Base-by-base conservation (phyloP, 2,329 filamentous ascomycete species). In the Colletotrichum chlorophyti region DNA sequence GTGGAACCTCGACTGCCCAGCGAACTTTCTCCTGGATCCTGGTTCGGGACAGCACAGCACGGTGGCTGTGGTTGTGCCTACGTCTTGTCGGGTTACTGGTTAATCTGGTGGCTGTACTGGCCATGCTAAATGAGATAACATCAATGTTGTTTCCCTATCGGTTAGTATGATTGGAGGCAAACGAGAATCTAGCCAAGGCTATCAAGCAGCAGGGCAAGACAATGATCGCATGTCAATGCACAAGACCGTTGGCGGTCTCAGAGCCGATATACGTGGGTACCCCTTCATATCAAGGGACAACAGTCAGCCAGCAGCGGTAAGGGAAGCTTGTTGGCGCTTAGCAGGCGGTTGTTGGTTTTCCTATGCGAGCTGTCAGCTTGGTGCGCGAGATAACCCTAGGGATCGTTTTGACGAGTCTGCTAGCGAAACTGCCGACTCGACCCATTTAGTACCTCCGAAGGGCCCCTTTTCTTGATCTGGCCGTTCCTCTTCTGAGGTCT, bases 391-490 rank as follows among this genome's bases (percentile, higher is more conserved):
- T 53, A 78, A 74, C 58, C 70, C 75, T 54, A 81, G 79, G 14
- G 27, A 19, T 27, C 19, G 21, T 42, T n/a, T 12, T 31, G 19
- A 45, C 40, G 15, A 53, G 54, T 34, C 24, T 15, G 53, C 40
- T n/a, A 15, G 24, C 19, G 32, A 41, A 21, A 29, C 37, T 27
- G 35, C 12, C 11, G 52, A 26, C 46, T 59, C 34, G 17, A 24
- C 15, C 32, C 32, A 41, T 54, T 31, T 32, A 53, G 37, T 75
- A 80, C 77, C 72, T 81, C 76, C 63, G 80, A 68, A 58, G 80
- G 75, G 59, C 72, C 75, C 52, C 82, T 79, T 69, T 83, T 83
- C 70, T 79, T 83, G 45, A 70, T 69, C 54, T 70, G 70, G 35
- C 66, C 63, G 24, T 67, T 62, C 26, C 64, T 63, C 23, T 67